Evolutionary conservation across 768 basidiomycete species (phyloP).

Genomic region (Leucocoprinus birnbaumii): DNA sequence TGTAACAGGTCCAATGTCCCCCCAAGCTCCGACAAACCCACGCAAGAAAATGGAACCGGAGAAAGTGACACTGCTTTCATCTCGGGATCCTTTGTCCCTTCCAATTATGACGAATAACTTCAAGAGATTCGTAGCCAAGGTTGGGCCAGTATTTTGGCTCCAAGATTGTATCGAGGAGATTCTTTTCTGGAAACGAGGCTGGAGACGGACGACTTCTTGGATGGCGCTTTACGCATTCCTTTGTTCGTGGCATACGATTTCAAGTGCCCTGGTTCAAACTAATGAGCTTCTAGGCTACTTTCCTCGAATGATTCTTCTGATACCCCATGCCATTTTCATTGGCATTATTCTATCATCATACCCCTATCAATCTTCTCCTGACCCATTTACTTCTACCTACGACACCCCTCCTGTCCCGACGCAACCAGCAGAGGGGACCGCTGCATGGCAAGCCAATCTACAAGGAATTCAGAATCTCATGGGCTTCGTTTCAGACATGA

Average conservation of each 20-base stretch:
- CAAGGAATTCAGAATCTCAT: slow-evolving; percentile 92
- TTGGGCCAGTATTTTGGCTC: slow-evolving; percentile 85
- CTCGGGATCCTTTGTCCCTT: slow-evolving; percentile 69
- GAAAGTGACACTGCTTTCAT: slow-evolving; percentile 44
- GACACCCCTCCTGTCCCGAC: slow-evolving; percentile 25
- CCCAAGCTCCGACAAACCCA: slow-evolving; percentile 19
- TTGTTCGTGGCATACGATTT: slow-evolving; percentile 47
- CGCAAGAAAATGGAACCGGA: slow-evolving; percentile 21
- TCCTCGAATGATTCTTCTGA: slow-evolving; percentile 65
- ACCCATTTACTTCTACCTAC: not conserved
- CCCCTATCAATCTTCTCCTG: slow-evolving; percentile 35
- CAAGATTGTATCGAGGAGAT: slow-evolving; percentile 88
- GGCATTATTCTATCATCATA: slow-evolving; percentile 66
- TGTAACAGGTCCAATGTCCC: slow-evolving; percentile 3
- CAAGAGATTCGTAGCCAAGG: slow-evolving; percentile 70
- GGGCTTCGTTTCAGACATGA: slow-evolving; percentile 74
- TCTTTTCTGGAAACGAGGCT: slow-evolving; percentile 75
- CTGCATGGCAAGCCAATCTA: slow-evolving; percentile 84
- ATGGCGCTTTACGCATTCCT: slow-evolving; percentile 76
- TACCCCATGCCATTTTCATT: slow-evolving; percentile 65
- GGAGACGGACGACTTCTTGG: slow-evolving; percentile 71
- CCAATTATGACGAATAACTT: slow-evolving; percentile 80
- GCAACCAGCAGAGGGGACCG: slow-evolving; percentile 54
- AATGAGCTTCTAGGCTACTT: slow-evolving; percentile 56
- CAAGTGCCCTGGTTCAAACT: not conserved